These are phyloP conservation scores for Takashimella tepidaria DNA, from an alignment of 1,284 basidiomycete species.

Conservation along the genomic window DNA sequence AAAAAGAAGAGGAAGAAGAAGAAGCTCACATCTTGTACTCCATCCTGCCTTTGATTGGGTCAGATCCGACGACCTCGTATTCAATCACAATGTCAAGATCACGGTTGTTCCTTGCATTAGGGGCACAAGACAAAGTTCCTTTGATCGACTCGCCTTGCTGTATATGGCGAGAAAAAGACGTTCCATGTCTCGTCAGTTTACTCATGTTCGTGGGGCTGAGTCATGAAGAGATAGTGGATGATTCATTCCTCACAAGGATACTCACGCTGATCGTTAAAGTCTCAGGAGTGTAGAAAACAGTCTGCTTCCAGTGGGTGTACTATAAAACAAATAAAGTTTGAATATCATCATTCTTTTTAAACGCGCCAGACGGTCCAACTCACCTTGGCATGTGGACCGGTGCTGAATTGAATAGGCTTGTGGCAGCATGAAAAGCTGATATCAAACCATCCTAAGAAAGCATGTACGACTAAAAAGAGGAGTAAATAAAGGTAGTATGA, in stretches of 20 bases:
- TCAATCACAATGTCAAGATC: slow-evolving; percentile 83
- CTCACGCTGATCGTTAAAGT: slow-evolving; percentile 53
- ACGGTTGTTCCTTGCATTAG: slow-evolving; percentile 84
- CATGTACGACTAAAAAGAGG: slow-evolving; percentile 69
- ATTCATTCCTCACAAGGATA: slow-evolving; percentile 1
- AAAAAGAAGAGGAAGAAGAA: no score
- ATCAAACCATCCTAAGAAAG: slow-evolving; percentile 99
- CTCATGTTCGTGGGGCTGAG: neutral
- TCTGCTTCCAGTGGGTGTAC: slow-evolving; percentile 98
- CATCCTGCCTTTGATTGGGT: slow-evolving; percentile 41
- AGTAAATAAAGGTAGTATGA: slow-evolving; percentile 7
- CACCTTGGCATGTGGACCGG: slow-evolving; percentile 82
- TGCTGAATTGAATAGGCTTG: slow-evolving; percentile 91
- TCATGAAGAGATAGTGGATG: slow-evolving; percentile 20
- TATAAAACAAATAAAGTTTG: no score
- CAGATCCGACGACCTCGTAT: slow-evolving; percentile 57
- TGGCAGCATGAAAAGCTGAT: slow-evolving; percentile 93
- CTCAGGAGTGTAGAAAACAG: slow-evolving; percentile 89
- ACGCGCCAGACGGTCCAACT: no score
- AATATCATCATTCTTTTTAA: neutral
- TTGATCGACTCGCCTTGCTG: slow-evolving; percentile 63
- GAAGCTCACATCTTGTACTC: slow-evolving; percentile 51
- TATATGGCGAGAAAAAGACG: neutral
- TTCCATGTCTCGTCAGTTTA: no score
- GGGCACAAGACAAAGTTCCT: slow-evolving; percentile 69